phyloP scores from a whole-genome alignment of 2,329 filamentous ascomycete species.

The Hypomyces perniciosus region DNA sequence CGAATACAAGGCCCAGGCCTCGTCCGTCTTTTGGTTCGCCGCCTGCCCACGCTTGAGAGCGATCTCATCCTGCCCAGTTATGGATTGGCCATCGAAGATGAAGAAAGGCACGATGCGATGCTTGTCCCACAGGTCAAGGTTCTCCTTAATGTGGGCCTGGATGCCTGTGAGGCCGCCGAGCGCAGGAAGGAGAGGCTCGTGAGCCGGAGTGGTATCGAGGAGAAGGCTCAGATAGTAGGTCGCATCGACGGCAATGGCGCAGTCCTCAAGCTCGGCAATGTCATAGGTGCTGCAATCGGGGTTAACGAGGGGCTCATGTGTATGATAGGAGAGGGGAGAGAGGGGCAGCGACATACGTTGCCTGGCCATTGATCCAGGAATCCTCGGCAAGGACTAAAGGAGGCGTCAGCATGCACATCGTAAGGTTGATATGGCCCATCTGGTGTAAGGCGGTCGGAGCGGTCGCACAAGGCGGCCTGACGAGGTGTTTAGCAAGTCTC shows the following conservation, averaged over 20 bases:
- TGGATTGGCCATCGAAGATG: slow-evolving; percentile 82
- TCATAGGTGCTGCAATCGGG: slow-evolving; percentile 45
- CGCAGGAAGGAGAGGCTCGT: slow-evolving; percentile 84
- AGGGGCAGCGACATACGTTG: slow-evolving; percentile 25
- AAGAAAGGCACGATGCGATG: slow-evolving; percentile 74
- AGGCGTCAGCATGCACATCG: slow-evolving; percentile 2
- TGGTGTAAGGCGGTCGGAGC: no score
- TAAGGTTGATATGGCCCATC: not conserved
- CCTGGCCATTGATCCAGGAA: slow-evolving; percentile 35
- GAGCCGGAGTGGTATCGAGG: slow-evolving; percentile 61
- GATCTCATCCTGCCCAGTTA: slow-evolving; percentile 68
- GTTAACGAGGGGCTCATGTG: not conserved
- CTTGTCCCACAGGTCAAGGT: slow-evolving; percentile 66
- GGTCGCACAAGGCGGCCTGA: not conserved
- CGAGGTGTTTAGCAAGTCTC: not conserved
- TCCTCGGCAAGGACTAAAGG: slow-evolving; percentile 32
- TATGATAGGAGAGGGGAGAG: not conserved
- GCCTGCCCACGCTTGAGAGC: slow-evolving; percentile 57
- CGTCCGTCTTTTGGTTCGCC: slow-evolving; percentile 64
- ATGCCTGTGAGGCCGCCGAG: slow-evolving; percentile 84
- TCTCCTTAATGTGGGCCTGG: slow-evolving; percentile 65
- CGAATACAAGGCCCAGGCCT: slow-evolving; percentile 85
- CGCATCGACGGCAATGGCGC: slow-evolving; percentile 79
- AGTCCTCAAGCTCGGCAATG: slow-evolving; percentile 66
- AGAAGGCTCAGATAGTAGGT: slow-evolving; percentile 80